Evolutionary conservation across 805 yeast genomes (phyloP), one percentile per base, ranked within the genome.

Genomic region (Barnettozyma botsteinii): DNA sequence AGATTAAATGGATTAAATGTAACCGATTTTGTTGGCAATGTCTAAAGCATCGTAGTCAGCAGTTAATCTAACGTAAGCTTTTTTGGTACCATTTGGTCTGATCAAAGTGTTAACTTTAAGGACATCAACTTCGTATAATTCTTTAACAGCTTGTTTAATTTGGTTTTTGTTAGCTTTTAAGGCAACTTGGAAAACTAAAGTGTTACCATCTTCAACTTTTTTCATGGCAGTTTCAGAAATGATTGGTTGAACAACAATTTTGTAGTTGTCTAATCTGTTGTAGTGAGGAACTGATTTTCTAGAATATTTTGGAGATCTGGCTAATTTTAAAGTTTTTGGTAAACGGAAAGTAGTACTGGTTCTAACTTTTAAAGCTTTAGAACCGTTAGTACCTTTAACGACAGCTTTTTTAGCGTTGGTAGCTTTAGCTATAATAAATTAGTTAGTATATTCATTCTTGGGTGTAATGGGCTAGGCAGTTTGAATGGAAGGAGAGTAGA

Each of bases 71-170:
- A 93, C 91, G 81, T 84, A 93, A 69, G 98, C 98, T 83, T 93
- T 93, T 87, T 93, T 93, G 78, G 97, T 85, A 73, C 98, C 98
- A 74, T 93, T 89, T 70, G 98, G 97, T 78, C 95, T 87, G 66
- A 93, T 75, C 71, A 93, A 79, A 61, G 98, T 93, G 91, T 93
- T 89, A 67, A 93, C 88, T 73, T 85, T 77, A 64, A 72, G 75
- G 60, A 85, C 93, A 58, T 93, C 98, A 65, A 91, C 98, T 67
- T 85, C 89, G 81, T 91, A 93, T 67, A 93, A 81, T 75, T 88
- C 95, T 82, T 93, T 91, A 65, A 93, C 95, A 57, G 98, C 98
- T 64, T 81, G 76, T 81, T 89, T 91, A 79, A 93, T 93, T 78
- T 91, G 98, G 77, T 83, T 72, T 81, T 93, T 93, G 96, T 93